Percentiles rank a stretch among this genome's conserved stretches.
phyloP scores from a whole-genome alignment of 805 yeast species.

The Kodamaea leandrae region DNA sequence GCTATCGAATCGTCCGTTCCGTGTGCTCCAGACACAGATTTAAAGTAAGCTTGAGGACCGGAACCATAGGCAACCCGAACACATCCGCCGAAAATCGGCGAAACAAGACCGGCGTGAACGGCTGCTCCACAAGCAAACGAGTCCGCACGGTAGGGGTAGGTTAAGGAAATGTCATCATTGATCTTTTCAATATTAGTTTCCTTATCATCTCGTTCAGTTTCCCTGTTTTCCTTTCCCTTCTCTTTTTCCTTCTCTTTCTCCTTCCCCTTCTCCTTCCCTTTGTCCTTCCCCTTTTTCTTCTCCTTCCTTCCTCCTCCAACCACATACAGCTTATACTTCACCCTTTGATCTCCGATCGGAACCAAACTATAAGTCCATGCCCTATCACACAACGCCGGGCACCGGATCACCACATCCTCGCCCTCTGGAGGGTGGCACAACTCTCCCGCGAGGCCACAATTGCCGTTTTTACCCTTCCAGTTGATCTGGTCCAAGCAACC shows the following conservation, averaged over 20 bases:
- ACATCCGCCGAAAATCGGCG: slow-evolving; percentile 77
- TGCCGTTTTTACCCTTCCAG: slow-evolving; percentile 75
- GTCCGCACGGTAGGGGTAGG: slow-evolving; percentile 83
- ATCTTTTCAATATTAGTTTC: too few species aligned
- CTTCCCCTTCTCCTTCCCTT: slow-evolving; percentile 2
- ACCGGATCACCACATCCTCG: slow-evolving; percentile 55
- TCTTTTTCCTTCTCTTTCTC: slow-evolving; percentile 4
- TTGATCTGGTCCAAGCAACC: slow-evolving; percentile 46
- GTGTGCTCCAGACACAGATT: slow-evolving; percentile 46
- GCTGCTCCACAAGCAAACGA: slow-evolving; percentile 90
- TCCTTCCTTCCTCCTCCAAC: slow-evolving; percentile 78
- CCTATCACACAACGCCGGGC: slow-evolving; percentile 86
- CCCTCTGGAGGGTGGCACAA: slow-evolving; percentile 50
- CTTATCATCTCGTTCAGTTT: too few species aligned
- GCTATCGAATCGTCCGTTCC: slow-evolving; percentile 53
- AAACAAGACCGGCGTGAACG: slow-evolving; percentile 76
- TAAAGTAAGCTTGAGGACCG: slow-evolving; percentile 44
- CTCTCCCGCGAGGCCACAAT: slow-evolving; percentile 73
- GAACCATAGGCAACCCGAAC: slow-evolving; percentile 61
- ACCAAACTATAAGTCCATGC: slow-evolving; percentile 72
- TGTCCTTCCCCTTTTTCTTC: too few species aligned
- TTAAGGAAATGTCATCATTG: too few species aligned
- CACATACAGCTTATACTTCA: slow-evolving; percentile 68
- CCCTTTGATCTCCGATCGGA: slow-evolving; percentile 66
- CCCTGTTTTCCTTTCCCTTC: slow-evolving; percentile 5